Conservation (phyloP, 2,329 filamentous ascomycete species). For the Hortaea werneckii region DNA sequence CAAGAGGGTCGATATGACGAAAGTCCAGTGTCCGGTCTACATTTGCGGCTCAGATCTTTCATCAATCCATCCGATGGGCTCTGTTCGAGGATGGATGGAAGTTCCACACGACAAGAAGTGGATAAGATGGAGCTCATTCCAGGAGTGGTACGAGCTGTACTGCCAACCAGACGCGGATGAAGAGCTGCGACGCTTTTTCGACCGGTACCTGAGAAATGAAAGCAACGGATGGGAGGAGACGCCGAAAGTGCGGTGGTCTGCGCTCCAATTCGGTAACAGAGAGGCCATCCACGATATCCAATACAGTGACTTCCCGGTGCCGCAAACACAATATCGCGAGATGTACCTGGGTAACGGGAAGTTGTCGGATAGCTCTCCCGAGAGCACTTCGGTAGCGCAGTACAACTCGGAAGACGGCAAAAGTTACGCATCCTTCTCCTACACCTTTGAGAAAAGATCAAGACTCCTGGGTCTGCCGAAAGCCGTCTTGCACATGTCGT, state of each 20-base stretch:
- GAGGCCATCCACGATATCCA: no score
- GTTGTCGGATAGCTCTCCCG: no score
- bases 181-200: slow-evolving; percentile 37
- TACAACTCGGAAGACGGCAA: no score
- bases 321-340: no score
- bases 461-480: slow-evolving; percentile 39
- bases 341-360: no score
- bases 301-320: no score
- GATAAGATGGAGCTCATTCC: slow-evolving; percentile 15
- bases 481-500: slow-evolving; percentile 34
- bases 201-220: slow-evolving; percentile 34
- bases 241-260: slow-evolving; percentile 28
- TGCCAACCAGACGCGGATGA: slow-evolving; percentile 15
- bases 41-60: no score
- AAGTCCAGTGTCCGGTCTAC: no score
- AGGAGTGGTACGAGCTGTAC: slow-evolving; percentile 40
- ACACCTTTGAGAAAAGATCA: slow-evolving; percentile 31
- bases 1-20: slow-evolving; percentile 3
- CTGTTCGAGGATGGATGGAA: no score
- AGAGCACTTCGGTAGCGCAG: no score
- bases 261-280: no score
- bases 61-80: no score
- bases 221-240: slow-evolving; percentile 40
- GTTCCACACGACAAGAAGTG: slow-evolving; percentile 8
- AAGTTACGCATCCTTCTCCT: not conserved